Conservation (phyloP, 2,329 filamentous ascomycete genomes). For the Pestalotiopsis sp. region DNA sequence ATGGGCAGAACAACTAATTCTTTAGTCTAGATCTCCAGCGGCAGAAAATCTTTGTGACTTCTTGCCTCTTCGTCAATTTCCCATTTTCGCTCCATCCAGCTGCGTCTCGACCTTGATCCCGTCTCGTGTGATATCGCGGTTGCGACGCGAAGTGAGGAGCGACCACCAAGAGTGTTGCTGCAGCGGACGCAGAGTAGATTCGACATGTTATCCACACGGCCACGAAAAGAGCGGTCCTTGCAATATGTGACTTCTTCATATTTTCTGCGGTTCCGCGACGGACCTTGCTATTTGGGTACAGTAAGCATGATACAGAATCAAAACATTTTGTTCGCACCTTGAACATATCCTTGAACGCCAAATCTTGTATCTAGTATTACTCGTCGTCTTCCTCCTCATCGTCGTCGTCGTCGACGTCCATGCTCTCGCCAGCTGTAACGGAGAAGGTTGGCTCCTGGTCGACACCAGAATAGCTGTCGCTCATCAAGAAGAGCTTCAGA, state of each 20-base stretch:
- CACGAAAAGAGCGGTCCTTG: not conserved
- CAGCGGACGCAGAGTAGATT: too few relatives aligned
- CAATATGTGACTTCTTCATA: not conserved
- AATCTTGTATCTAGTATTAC: conserved; percentile 33
- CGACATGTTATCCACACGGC: not conserved
- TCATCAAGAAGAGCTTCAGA: conserved; percentile 92
- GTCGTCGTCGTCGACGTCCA: conserved; percentile 92
- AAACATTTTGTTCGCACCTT: conserved; percentile 25
- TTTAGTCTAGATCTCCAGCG: not conserved
- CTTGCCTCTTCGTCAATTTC: not conserved
- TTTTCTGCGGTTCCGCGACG: too few relatives aligned
- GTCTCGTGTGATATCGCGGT: not conserved
- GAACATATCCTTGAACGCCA: conserved; percentile 7
- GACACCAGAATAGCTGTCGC: conserved; percentile 94
- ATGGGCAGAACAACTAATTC: not conserved
- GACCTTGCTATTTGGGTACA: conserved; percentile 30
- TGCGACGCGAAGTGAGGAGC: not conserved
- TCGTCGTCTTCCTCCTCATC: conserved; percentile 70
- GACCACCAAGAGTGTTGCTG: too few relatives aligned
- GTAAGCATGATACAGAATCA: conserved; percentile 28
- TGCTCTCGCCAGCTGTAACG: conserved; percentile 84
- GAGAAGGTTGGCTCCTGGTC: conserved; percentile 93
- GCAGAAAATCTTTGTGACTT: not conserved
- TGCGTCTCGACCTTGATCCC: conserved; percentile 5
- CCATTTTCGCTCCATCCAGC: not conserved